phyloP scores from a whole-genome alignment of 805 yeast genomes.

The Zygosaccharomyces bailii region DNA sequence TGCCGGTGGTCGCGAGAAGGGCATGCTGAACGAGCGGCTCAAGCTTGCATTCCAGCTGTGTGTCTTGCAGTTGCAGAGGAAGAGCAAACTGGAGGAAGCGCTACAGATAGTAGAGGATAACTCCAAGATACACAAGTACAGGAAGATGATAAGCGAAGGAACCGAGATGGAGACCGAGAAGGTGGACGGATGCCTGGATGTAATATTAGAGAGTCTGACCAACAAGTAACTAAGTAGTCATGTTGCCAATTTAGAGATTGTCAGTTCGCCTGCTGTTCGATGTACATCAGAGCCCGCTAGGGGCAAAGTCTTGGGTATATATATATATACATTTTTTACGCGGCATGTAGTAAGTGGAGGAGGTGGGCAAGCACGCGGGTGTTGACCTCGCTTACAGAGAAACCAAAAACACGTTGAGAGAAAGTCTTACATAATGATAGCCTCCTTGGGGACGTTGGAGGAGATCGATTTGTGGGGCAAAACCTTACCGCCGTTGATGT shows the following conservation, averaged over 20 bases:
- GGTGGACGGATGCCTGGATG: conserved; percentile 64
- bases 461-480: conserved; percentile 98
- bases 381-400: conserved; percentile 3
- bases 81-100: conserved; percentile 37
- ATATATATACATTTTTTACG: no score
- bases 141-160: conserved; percentile 63
- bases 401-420: background rate
- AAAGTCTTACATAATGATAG: conserved; percentile 83
- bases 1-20: conserved; percentile 5
- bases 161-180: conserved; percentile 66
- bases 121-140: conserved; percentile 59
- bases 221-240: conserved; percentile 3
- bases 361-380: conserved; percentile 1
- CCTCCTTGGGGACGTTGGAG: conserved; percentile 93
- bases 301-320: conserved; percentile 5
- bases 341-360: no score
- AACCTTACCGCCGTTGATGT: conserved; percentile 98
- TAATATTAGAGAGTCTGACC: conserved; percentile 41
- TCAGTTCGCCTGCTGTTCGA: no score
- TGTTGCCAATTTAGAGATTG: background rate
- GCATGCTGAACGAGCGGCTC: conserved; percentile 22
- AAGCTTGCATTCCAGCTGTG: conserved; percentile 36
- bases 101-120: conserved; percentile 38
- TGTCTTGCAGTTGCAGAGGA: conserved; percentile 43
- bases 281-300: no score